Evolutionary conservation across 1,139 yeast species (phyloP).

Genomic region (Arxiozyma bovina): DNA sequence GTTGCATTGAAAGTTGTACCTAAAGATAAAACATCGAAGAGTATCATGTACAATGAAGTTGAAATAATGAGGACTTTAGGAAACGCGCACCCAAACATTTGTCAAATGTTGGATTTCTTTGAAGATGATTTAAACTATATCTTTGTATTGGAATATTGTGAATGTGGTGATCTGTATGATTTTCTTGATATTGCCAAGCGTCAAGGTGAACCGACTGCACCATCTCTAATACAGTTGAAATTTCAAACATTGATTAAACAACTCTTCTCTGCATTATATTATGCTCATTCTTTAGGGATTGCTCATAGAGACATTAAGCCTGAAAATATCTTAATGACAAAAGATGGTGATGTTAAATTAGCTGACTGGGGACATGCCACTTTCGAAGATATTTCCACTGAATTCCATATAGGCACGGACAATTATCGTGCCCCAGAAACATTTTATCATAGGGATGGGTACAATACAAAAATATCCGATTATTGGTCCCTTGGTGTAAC

Average conservation of each 20-base stretch:
- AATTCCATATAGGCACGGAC: slow-evolving; percentile 85
- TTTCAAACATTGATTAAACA: slow-evolving; percentile 52
- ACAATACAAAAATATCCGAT: slow-evolving; percentile 63
- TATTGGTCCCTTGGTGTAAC: slow-evolving; percentile 88
- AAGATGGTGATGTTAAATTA: slow-evolving; percentile 62
- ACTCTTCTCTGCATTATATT: slow-evolving; percentile 60
- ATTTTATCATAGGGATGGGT: slow-evolving; percentile 23
- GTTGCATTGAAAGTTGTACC: slow-evolving; percentile 28
- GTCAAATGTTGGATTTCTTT: slow-evolving; percentile 61
- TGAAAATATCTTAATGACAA: slow-evolving; percentile 63
- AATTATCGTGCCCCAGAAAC: slow-evolving; percentile 95
- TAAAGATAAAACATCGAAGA: slow-evolving; percentile 13
- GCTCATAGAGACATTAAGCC: slow-evolving; percentile 85
- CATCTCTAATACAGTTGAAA: slow-evolving; percentile 34
- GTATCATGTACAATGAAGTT: slow-evolving; percentile 19
- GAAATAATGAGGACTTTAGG: slow-evolving; percentile 20
- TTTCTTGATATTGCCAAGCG: slow-evolving; percentile 34
- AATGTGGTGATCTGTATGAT: slow-evolving; percentile 84
- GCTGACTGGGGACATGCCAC: slow-evolving; percentile 91
- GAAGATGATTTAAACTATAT: slow-evolving; percentile 43
- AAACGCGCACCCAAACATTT: slow-evolving; percentile 35
- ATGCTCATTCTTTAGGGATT: slow-evolving; percentile 61
- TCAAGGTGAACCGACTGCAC: slow-evolving; percentile 29
- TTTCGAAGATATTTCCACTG: slow-evolving; percentile 46
- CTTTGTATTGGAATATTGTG: slow-evolving; percentile 73